Conservation (phyloP, 257 asterid species). For the Solanum megistacrolobum region DNA sequence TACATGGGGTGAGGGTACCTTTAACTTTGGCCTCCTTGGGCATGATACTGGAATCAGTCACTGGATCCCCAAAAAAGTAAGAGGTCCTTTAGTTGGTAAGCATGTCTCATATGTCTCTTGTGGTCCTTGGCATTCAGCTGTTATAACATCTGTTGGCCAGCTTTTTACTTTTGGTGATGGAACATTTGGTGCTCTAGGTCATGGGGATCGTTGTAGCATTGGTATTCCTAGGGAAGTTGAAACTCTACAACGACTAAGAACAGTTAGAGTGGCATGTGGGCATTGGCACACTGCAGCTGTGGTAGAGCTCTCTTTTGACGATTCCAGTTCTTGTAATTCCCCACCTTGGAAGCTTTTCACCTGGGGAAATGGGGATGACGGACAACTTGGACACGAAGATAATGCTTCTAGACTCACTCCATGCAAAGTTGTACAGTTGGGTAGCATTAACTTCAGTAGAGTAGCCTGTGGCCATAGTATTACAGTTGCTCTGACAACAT, state of each 20-base stretch:
- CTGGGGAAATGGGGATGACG: constrained; percentile 76
- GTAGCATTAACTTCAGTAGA: constrained; percentile 31
- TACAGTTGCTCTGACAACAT: constrained; percentile 57
- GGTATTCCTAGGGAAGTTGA: constrained; percentile 52
- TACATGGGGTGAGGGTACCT: constrained; percentile 72
- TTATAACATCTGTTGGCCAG: constrained; percentile 43
- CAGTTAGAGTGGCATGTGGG: constrained; percentile 52
- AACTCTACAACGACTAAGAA: constrained; percentile 37
- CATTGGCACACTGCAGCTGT: constrained; percentile 82
- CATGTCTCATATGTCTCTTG: constrained; percentile 43
- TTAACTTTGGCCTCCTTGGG: constrained; percentile 57
- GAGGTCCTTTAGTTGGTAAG: constrained; percentile 40
- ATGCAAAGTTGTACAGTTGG: constrained; percentile 13
- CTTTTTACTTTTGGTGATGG: constrained; percentile 77
- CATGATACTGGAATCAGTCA: constrained; percentile 52
- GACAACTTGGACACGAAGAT: constrained; percentile 72
- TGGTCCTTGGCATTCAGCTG: constrained; percentile 85
- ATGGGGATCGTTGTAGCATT: constrained; percentile 43
- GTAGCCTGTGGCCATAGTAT: constrained; percentile 66
- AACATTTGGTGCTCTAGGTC: constrained; percentile 76
- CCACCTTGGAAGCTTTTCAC: constrained; percentile 49
- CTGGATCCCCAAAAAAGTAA: constrained; percentile 56
- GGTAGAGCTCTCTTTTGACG: constrained; percentile 28
- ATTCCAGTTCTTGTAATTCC: constrained; percentile 13
- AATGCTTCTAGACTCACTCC: constrained; percentile 34